phyloP scores from a whole-genome alignment of 129 eudicot genomes.

The Rutidosis leptorrhynchoides region DNA sequence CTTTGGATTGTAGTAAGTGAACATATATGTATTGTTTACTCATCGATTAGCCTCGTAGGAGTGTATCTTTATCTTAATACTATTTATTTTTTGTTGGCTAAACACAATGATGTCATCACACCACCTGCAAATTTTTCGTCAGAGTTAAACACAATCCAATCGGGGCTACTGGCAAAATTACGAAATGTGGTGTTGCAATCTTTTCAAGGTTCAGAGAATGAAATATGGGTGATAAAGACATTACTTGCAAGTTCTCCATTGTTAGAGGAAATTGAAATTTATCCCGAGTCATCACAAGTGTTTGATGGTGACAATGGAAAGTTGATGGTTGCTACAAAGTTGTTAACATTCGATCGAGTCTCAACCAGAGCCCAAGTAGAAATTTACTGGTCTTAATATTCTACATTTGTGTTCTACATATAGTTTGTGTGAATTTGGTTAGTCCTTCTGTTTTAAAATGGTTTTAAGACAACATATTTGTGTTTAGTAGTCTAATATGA shows the following conservation, averaged over 20 bases:
- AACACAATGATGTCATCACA: too few species aligned
- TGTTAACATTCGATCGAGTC: not conserved
- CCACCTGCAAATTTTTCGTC: not conserved
- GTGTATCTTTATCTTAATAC: constrained; percentile 9
- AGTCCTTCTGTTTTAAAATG: not conserved
- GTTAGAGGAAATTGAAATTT: not conserved
- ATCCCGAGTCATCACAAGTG: not conserved
- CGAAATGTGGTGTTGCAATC: not conserved
- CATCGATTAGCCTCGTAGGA: not conserved
- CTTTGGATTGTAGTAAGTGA: too few species aligned
- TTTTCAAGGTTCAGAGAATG: not conserved
- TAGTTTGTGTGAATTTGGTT: not conserved
- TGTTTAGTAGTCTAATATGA: not conserved
- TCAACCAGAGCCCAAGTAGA: not conserved
- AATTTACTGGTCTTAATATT: not conserved
- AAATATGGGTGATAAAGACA: too few species aligned
- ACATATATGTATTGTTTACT: too few species aligned
- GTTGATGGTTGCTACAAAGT: too few species aligned
- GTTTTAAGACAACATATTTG: not conserved
- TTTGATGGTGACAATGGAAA: too few species aligned
- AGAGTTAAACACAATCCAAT: not conserved
- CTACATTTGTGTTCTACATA: not conserved
- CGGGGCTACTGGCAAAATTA: not conserved
- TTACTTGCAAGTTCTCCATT: too few species aligned
- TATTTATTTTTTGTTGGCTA: not conserved